Percentiles rank a stretch among this genome's conserved stretches.
phyloP scores from a whole-genome alignment of 2,329 filamentous ascomycete species.

The Stromatinia cepivora region DNA sequence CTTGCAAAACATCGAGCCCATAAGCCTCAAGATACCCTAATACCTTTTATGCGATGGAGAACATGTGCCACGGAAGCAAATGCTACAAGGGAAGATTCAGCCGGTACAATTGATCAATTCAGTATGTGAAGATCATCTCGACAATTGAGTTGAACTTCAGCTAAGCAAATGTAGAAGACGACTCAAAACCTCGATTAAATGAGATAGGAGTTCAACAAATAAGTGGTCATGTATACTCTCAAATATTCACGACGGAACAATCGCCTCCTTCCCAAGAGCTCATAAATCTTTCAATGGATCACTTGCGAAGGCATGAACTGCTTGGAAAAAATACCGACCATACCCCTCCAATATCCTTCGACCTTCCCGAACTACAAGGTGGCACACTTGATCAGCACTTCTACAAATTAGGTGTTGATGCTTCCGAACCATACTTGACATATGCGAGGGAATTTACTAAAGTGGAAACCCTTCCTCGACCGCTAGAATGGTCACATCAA shows the following conservation, averaged over 20 bases:
- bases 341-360: conserved; percentile 74
- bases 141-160: conserved; percentile 7
- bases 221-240: conserved; percentile 76
- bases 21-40: conserved; percentile 32
- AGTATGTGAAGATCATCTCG: background rate
- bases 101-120: conserved; percentile 4
- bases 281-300: conserved; percentile 76
- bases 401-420: conserved; percentile 79
- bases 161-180: conserved; percentile 37
- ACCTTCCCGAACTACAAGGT: conserved; percentile 79
- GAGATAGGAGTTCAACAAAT: conserved; percentile 94
- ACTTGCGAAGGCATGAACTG: conserved; percentile 81
- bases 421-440: conserved; percentile 78
- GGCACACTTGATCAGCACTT: conserved; percentile 91
- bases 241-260: conserved; percentile 69
- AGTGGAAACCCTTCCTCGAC: conserved; percentile 58
- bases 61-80: conserved; percentile 4
- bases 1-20: conserved; percentile 52
- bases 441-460: conserved; percentile 73
- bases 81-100: conserved; percentile 10
- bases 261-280: conserved; percentile 67
- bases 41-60: conserved; percentile 44
- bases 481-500: conserved; percentile 69
- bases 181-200: conserved; percentile 73
- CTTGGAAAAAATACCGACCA: conserved; percentile 87